Evolutionary conservation across 805 yeast genomes (phyloP).

Genomic region (Sugiyamaella floridensis): DNA sequence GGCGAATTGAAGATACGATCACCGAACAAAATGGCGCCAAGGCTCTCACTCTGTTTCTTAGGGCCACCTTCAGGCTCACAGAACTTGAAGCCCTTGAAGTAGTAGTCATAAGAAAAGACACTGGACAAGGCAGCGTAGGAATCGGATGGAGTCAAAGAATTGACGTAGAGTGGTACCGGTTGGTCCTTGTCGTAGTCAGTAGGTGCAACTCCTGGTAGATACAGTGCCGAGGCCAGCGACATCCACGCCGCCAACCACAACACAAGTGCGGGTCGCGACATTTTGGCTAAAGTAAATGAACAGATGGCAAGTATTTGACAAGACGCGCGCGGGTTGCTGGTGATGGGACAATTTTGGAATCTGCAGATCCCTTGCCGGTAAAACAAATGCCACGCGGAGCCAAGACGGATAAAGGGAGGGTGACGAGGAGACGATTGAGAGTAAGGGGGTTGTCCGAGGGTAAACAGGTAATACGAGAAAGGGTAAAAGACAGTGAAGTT

Average conservation of each 20-base stretch:
- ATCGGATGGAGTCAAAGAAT: constrained; percentile 77
- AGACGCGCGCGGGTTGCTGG: not conserved
- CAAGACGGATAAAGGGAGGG: not conserved
- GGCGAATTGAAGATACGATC: constrained; percentile 94
- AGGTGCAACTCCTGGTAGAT: constrained; percentile 95
- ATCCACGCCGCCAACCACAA: not conserved
- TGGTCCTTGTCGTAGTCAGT: constrained; percentile 75
- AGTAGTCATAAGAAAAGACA: constrained; percentile 43
- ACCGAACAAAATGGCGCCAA: constrained; percentile 91
- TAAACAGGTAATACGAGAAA: too few species aligned
- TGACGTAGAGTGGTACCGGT: constrained; percentile 69
- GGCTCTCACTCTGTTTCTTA: constrained; percentile 70
- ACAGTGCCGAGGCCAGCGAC: constrained; percentile 47
- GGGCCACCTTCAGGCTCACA: constrained; percentile 67
- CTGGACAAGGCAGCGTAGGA: constrained; percentile 24
- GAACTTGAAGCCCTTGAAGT: constrained; percentile 74
- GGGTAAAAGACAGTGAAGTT: too few species aligned
- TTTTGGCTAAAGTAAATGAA: not conserved
- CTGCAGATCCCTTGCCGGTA: not conserved
- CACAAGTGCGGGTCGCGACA: not conserved
- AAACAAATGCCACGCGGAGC: not conserved
- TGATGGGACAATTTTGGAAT: not conserved
- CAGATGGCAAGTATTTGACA: not conserved
- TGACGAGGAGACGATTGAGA: not conserved
- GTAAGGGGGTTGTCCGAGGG: too few species aligned